A percentile compares a stretch with the other conserved stretches of the same genome.
Evolutionary conservation across 1,284 basidiomycete species (phyloP).

Genomic region (Tilletia horrida): DNA sequence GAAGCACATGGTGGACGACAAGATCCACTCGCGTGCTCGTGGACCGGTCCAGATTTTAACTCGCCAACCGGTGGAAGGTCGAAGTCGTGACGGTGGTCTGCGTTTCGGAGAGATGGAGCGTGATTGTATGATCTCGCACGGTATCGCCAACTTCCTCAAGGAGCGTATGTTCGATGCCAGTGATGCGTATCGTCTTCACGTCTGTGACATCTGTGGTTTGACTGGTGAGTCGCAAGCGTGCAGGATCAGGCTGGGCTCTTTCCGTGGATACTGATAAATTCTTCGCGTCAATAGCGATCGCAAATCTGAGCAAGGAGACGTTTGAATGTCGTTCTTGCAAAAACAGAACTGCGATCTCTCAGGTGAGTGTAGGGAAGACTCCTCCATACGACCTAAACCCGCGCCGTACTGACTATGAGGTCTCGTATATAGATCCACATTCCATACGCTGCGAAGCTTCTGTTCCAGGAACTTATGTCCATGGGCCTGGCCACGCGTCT

Average conservation of each 20-base stretch:
- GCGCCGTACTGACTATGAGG: not conserved
- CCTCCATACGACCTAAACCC: too few species aligned
- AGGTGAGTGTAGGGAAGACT: conserved; percentile 24
- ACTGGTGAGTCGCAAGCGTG: conserved; percentile 22
- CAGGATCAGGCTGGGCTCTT: not conserved
- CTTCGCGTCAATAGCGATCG: conserved; percentile 29
- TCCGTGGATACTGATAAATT: not conserved
- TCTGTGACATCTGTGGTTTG: conserved; percentile 52
- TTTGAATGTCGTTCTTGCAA: conserved; percentile 53
- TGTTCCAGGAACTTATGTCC: conserved; percentile 72
- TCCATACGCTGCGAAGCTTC: conserved; percentile 65
- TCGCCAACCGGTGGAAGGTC: conserved; percentile 97
- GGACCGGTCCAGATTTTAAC: conserved; percentile 98
- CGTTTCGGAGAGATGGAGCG: conserved; percentile 99
- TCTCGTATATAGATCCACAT: conserved; percentile 41
- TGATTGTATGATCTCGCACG: conserved; percentile 99
- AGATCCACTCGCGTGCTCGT: conserved; percentile 95
- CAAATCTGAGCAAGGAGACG: conserved; percentile 51
- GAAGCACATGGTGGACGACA: conserved; percentile 99
- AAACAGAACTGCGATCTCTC: conserved; percentile 53
- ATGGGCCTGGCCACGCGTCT: conserved; percentile 54
- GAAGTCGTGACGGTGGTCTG: conserved; percentile 94
- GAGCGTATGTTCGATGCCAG: conserved; percentile 54
- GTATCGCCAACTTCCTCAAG: conserved; percentile 87
- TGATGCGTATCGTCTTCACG: conserved; percentile 52